Base-by-base conservation (phyloP, 495 filamentous ascomycete species). In the Aspergillus biplanus region DNA sequence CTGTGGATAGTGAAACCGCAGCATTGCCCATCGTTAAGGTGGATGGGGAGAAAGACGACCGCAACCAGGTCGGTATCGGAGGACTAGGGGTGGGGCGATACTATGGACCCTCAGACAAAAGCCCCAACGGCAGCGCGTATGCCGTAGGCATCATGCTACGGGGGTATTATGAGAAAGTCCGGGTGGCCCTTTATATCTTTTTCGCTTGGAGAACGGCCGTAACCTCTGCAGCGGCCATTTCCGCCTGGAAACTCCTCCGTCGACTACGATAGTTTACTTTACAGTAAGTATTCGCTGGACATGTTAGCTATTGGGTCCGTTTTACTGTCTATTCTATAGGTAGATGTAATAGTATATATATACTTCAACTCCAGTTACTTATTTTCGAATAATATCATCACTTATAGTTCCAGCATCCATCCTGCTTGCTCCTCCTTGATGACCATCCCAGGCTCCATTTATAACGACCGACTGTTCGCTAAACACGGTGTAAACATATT, bases 151-250 rank as follows among this genome's bases (percentile, higher is more conserved):
- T 85, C 3, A 79, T 92, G 80, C 70, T 92, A 35, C 82, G 85
- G 15, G 89, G 89, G 11, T 93, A 93, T 67, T 91, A 90, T 72
- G 81, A 86, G 57, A 80, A 84, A 61, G 73, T 90, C 37, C 77
- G 83, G 46, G 71, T 77, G 53, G 89, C 88, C 5, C 83, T 92
- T 27, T 83, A 75, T 55, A 73, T 89, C 8, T 79, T 76, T 58
- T 56, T 75, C 21, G 78, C 71, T 4, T 81, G 77, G 78, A 71
- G 80, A 52, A 53, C 72, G 34, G 66, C 65, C 15, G 27, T 77
- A 46, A 77, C 74, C 3, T 78, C 77, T 7, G 65, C 71, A 13
- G 73, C 68, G 21, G 71, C 69, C 8, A 55, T 78, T 53, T 70
- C 65, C 48, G 63, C 65, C 5, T 79, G 76, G 73, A 75, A 64